Base-by-base conservation (phyloP, 768 basidiomycete species). In the Pleurotus djamor region DNA sequence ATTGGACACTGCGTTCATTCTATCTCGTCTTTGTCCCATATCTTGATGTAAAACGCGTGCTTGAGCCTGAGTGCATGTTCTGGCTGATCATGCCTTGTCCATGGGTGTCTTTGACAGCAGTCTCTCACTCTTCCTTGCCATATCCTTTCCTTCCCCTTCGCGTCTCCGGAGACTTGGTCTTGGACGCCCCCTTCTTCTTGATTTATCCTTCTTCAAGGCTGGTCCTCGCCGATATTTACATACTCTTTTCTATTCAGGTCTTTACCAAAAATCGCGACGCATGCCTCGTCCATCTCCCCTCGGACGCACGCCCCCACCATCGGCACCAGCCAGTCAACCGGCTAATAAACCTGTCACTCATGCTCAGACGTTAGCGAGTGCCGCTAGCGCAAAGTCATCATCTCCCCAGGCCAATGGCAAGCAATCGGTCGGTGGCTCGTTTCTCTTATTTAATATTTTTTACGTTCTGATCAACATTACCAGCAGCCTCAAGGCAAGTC, bases 191-290 rank as follows among this genome's bases (percentile, higher is more conserved):
- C n/a, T n/a, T n/a, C 36, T 55, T 43, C 60, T 50, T 48, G 52
- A 48, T 36, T 52, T 57, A 54, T 57, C 54, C 54, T 55, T 55
- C 54, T n/a, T 28, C 21, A 28, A 44, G 54, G 54, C 54, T 56
- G 54, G 54, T 43, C 54, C 54, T 56, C 54, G 37, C 41, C 21
- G 21, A 21, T 56, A 56, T 56, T 56, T 56, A 56, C 54, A 41
- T 56, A 56, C 54, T 56, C 17, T 32, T 56, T 38, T 21, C 54
- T 56, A 56, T 52, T 43, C 79, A 92, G 91, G 90, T 66, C 88
- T 92, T 69, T 92, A 92, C 79, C 87, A 88, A 80, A 93, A 91
- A 82, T 84, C 87, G 63, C 85, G 87, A 72, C 84, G 85, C 72
- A 87, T 86, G 74, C 83, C 87, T 66, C 87, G 89, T 61, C 89